Percentiles rank a stretch among this genome's conserved stretches.
Evolutionary conservation across 352 stramenopile genomes (phyloP).

Genomic region (Pythium aquatile): DNA sequence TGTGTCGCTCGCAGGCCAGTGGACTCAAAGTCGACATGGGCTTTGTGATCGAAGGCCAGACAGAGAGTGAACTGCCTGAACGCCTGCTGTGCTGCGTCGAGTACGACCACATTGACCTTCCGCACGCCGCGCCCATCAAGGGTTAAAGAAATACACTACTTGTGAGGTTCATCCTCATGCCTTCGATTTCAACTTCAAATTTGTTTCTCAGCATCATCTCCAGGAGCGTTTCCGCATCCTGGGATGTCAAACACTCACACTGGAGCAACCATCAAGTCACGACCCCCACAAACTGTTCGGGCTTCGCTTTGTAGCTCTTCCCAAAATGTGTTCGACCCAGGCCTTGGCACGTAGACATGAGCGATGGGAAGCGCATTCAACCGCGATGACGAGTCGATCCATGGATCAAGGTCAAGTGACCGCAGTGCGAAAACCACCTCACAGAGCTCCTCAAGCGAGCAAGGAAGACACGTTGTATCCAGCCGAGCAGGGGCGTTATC

Average conservation of each 20-base stretch:
- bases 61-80: slow-evolving; percentile 71
- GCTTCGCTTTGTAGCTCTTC: no score
- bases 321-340: slow-evolving; percentile 24
- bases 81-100: slow-evolving; percentile 76
- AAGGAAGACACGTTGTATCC: slow-evolving; percentile 28
- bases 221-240: no score
- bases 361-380: slow-evolving; percentile 25
- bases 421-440: no score
- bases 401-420: slow-evolving; percentile 6
- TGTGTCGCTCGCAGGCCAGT: slow-evolving; percentile 68
- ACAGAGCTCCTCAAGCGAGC: slow-evolving; percentile 1
- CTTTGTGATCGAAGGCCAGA: slow-evolving; percentile 75
- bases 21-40: slow-evolving; percentile 74
- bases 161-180: no score
- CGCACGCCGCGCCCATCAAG: slow-evolving; percentile 48
- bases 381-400: slow-evolving; percentile 25
- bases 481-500: slow-evolving; percentile 20
- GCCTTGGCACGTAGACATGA: slow-evolving; percentile 26
- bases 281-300: no score
- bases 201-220: no score
- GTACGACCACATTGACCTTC: slow-evolving; percentile 76
- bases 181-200: no score
- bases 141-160: background rate
- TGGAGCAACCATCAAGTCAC: no score
- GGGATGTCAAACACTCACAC: no score